Conservation (phyloP, 2,329 filamentous ascomycete species). For the Pseudogymnoascus sp. region DNA sequence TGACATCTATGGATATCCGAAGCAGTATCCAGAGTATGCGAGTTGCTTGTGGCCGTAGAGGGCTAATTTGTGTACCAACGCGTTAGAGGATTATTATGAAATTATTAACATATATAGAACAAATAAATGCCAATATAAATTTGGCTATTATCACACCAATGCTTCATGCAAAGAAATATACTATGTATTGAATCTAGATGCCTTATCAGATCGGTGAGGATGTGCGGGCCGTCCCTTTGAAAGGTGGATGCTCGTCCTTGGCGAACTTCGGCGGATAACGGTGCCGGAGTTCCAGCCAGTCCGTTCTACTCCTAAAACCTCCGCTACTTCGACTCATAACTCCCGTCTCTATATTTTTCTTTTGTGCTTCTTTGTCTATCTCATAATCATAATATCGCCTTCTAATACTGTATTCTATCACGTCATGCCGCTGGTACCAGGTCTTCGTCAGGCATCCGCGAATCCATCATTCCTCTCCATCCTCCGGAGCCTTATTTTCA, state of each 20-base stretch:
- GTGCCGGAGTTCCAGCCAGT: not conserved
- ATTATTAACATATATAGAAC: not conserved
- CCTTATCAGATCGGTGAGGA: not conserved
- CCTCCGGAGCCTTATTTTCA: constrained; percentile 2
- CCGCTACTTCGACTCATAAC: not conserved
- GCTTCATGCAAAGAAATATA: not conserved
- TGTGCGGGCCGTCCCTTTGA: not conserved
- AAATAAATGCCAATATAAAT: not conserved
- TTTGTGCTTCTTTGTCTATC: not conserved
- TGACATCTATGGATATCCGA: constrained; percentile 19
- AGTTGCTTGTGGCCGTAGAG: constrained; percentile 22
- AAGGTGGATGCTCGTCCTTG: not conserved
- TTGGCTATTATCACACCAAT: not conserved
- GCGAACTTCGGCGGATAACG: not conserved
- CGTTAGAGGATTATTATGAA: not conserved
- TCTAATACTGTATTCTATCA: not conserved
- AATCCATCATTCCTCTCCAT: constrained; percentile 2
- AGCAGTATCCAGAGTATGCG: constrained; percentile 20
- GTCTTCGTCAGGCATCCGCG: not conserved
- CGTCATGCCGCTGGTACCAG: not conserved
- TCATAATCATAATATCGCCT: not conserved
- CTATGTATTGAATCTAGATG: not conserved
- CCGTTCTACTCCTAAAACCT: not conserved
- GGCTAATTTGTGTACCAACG: not conserved
- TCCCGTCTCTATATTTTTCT: not conserved